Evolutionary conservation across 768 basidiomycete genomes (phyloP).

Genomic region (Leucogyrophana mollusca): DNA sequence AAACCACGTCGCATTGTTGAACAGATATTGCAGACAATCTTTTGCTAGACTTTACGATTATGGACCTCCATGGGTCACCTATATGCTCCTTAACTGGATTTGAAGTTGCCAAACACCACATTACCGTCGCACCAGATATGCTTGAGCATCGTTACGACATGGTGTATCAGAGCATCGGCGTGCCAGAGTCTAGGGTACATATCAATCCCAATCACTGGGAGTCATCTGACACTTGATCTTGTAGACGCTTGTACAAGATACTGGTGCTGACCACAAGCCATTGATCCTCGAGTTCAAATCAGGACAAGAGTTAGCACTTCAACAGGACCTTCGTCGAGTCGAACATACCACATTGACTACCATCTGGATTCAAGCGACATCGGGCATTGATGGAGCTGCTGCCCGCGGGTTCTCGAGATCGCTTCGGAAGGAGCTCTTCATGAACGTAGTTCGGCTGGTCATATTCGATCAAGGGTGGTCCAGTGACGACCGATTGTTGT

Average conservation of each 20-base stretch:
- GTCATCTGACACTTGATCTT: not conserved
- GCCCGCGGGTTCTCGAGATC: constrained; percentile 30
- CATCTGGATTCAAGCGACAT: constrained; percentile 29
- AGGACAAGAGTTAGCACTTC: not conserved
- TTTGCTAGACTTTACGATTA: too few species aligned
- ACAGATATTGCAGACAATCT: too few species aligned
- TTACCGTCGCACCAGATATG: not conserved
- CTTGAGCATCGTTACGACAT: not conserved
- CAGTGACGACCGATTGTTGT: not conserved
- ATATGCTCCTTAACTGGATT: not conserved
- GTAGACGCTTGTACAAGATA: not conserved
- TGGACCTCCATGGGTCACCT: too few species aligned
- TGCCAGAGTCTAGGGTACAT: not conserved
- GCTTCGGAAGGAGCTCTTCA: constrained; percentile 27
- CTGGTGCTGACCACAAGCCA: too few species aligned
- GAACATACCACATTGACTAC: constrained; percentile 9
- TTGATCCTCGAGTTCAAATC: not conserved
- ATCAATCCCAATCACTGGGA: not conserved
- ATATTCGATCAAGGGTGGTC: constrained; percentile 20
- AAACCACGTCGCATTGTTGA: too few species aligned
- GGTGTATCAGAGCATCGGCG: not conserved
- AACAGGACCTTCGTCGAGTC: not conserved
- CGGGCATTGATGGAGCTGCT: constrained; percentile 29
- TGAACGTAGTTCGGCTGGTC: constrained; percentile 28
- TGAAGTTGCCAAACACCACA: constrained; percentile 1